phyloP scores from a whole-genome alignment of 306 rosid species.

The Calophaca sinica region DNA sequence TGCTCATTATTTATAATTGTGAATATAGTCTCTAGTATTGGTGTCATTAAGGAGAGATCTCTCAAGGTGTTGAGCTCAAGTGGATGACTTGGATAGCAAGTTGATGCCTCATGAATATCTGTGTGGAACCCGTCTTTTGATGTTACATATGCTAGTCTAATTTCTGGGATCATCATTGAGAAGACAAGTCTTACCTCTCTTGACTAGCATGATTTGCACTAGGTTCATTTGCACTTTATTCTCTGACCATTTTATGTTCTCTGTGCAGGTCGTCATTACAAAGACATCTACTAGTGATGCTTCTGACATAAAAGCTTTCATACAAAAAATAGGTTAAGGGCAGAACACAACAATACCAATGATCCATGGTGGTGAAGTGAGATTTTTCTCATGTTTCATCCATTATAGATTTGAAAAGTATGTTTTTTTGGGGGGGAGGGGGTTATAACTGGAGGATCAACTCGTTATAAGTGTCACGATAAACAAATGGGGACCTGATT shows the following conservation, averaged over 20 bases:
- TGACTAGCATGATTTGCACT: neutral
- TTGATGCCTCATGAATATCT: constrained; percentile 84
- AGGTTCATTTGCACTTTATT: constrained; percentile 28
- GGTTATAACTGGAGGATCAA: constrained; percentile 2
- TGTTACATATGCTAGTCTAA: constrained; percentile 73
- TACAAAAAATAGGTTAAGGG: constrained; percentile 46
- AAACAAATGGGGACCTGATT: neutral
- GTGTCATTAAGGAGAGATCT: constrained; percentile 80
- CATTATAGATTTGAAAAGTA: neutral
- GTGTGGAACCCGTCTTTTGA: constrained; percentile 98
- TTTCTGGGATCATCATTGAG: constrained; percentile 79
- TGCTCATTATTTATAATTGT: too few relatives aligned
- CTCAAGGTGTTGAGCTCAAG: constrained; percentile 72
- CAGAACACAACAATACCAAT: neutral
- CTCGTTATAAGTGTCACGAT: neutral
- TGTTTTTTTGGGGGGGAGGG: neutral
- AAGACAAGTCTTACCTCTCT: constrained; percentile 59
- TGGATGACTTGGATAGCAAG: constrained; percentile 89
- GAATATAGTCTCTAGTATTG: too few relatives aligned
- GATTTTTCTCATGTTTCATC: neutral
- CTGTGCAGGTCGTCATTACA: constrained; percentile 72
- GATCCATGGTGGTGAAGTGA: constrained; percentile 17
- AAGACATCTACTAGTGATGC: constrained; percentile 50
- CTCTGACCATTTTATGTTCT: constrained; percentile 37
- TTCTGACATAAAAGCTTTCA: constrained; percentile 66